Conservation (phyloP, 148 eudicot species). For the Dianthus caryophyllus region DNA sequence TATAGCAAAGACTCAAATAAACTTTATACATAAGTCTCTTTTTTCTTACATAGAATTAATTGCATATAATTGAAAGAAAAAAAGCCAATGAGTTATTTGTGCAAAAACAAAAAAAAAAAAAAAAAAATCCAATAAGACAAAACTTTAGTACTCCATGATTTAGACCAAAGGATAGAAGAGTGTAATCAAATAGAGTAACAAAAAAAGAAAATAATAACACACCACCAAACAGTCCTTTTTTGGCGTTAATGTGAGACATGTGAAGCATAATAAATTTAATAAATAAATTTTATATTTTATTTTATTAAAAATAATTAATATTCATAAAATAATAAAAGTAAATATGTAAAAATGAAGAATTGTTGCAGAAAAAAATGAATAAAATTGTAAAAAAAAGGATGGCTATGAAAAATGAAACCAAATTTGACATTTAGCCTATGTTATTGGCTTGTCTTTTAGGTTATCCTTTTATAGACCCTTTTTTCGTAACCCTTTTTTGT, state of each 20-base stretch:
- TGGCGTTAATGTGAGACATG: conserved; percentile 17
- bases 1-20: conserved; percentile 8
- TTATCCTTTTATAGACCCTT: conserved; percentile 12
- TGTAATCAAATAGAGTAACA: neutral
- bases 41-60: conserved; percentile 9
- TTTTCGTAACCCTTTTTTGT: neutral
- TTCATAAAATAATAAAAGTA: no score
- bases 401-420: conserved; percentile 17
- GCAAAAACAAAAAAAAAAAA: neutral
- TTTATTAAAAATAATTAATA: no score
- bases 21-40: conserved; percentile 8
- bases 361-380: neutral
- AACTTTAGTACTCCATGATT: conserved; percentile 9
- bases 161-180: conserved; percentile 9
- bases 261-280: neutral
- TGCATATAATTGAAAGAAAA: neutral
- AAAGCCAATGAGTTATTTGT: no score
- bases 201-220: conserved; percentile 15
- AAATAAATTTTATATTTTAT: no score
- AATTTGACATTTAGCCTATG: conserved; percentile 20
- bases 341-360: no score
- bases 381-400: conserved; percentile 6
- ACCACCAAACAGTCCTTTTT: conserved; percentile 16
- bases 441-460: conserved; percentile 20
- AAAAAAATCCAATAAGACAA: conserved; percentile 16